Percentiles rank a stretch among this genome's conserved stretches.
phyloP scores from a whole-genome alignment of 192 early-diverging fungal species.

The Mycoemilia scoparia region DNA sequence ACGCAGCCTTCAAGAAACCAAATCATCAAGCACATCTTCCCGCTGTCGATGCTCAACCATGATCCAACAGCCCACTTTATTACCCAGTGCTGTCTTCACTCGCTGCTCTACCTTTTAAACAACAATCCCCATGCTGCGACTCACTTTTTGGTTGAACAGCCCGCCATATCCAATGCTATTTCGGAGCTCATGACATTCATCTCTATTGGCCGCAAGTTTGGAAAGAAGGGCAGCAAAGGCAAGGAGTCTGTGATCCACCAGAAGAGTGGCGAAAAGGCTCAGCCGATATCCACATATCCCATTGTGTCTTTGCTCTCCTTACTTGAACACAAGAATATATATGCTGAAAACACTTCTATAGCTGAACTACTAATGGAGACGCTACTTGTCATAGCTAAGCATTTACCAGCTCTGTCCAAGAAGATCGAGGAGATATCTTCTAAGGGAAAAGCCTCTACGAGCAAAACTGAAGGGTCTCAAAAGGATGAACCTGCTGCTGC shows the following conservation, averaged over 20 bases:
- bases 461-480: too few relatives aligned
- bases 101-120: slow-evolving; percentile 57
- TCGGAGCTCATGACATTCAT: slow-evolving; percentile 6
- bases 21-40: slow-evolving; percentile 20
- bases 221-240: slow-evolving; percentile 41
- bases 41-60: slow-evolving; percentile 16
- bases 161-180: too few relatives aligned
- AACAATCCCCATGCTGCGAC: slow-evolving; percentile 54
- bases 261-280: too few relatives aligned
- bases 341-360: slow-evolving; percentile 47
- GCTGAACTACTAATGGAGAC: slow-evolving; percentile 86
- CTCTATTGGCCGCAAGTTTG: slow-evolving; percentile 31
- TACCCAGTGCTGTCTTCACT: slow-evolving; percentile 73
- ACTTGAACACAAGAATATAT: slow-evolving; percentile 65
- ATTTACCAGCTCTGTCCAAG: too few relatives aligned
- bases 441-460: too few relatives aligned
- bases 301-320: slow-evolving; percentile 62
- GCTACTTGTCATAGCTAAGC: too few relatives aligned
- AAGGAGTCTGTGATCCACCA: too few relatives aligned
- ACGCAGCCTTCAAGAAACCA: slow-evolving; percentile 20
- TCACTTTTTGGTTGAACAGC: slow-evolving; percentile 40
- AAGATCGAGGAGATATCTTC: too few relatives aligned
- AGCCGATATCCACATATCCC: too few relatives aligned
- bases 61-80: slow-evolving; percentile 76
- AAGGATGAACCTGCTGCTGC: too few relatives aligned